phyloP scores from a whole-genome alignment of 306 rosid species.

The Quercus glauca region DNA sequence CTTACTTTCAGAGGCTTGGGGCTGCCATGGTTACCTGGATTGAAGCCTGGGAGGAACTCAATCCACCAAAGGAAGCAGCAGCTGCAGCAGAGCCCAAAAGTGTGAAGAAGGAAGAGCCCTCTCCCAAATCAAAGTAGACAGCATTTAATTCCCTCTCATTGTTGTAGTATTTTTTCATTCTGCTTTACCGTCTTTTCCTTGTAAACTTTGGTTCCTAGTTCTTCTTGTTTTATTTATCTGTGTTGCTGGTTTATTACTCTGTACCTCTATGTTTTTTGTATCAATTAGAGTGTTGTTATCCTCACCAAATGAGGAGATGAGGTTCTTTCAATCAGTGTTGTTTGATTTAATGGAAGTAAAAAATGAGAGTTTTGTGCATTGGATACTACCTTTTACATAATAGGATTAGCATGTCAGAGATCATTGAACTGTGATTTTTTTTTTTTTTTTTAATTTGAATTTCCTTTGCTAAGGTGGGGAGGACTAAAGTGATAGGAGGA shows the following conservation, averaged over 20 bases:
- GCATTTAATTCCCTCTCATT: neutral
- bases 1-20: constrained; percentile 55
- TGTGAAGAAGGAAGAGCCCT: neutral
- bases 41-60: constrained; percentile 78
- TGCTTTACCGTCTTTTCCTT: neutral
- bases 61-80: constrained; percentile 33
- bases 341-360: neutral
- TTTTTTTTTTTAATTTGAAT: neutral
- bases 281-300: neutral
- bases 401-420: neutral
- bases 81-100: neutral
- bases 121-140: neutral
- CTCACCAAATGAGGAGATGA: neutral
- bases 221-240: neutral
- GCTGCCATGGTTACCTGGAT: constrained; percentile 81
- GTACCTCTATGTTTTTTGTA: neutral
- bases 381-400: neutral
- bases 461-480: neutral
- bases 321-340: neutral
- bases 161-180: neutral
- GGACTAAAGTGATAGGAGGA: too few relatives aligned
- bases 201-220: neutral
- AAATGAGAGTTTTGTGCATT: too few relatives aligned
- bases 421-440: neutral
- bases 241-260: neutral